These are phyloP conservation scores for Viridothelium virens DNA, from an alignment of 495 filamentous ascomycete genomes.

Conservation along the genomic window DNA sequence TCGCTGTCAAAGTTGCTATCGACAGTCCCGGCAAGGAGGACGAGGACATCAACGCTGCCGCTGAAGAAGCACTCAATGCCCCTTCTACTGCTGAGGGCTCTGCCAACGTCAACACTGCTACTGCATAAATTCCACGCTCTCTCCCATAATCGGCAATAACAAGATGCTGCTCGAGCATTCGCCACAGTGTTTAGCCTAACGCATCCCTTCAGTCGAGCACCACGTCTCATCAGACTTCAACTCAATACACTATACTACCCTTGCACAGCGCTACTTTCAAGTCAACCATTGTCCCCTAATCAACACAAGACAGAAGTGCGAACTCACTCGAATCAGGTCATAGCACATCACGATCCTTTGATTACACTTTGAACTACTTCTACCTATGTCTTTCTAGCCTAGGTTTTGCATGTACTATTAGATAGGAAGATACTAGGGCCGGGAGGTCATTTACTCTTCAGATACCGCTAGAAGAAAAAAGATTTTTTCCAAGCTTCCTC, in stretches of 20 bases:
- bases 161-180: not conserved
- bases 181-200: not conserved
- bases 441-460: constrained; percentile 6
- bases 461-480: not conserved
- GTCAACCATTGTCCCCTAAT: not conserved
- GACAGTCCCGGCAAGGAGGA: constrained; percentile 99
- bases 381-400: constrained; percentile 12
- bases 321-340: not conserved
- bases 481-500: not conserved
- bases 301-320: not conserved
- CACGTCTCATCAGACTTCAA: not conserved
- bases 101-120: constrained; percentile 39
- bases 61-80: constrained; percentile 24
- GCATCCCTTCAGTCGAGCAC: not conserved
- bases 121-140: constrained; percentile 13
- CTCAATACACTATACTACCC: not conserved
- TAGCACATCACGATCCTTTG: not conserved
- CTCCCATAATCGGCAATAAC: not conserved
- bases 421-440: constrained; percentile 9
- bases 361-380: not conserved
- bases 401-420: constrained; percentile 9
- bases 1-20: constrained; percentile 98
- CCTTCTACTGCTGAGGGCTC: constrained; percentile 29
- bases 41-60: constrained; percentile 47
- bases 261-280: constrained; percentile 1